phyloP scores from a whole-genome alignment of 1,139 yeast genomes.

The Debaryomycetaceae sp. region DNA sequence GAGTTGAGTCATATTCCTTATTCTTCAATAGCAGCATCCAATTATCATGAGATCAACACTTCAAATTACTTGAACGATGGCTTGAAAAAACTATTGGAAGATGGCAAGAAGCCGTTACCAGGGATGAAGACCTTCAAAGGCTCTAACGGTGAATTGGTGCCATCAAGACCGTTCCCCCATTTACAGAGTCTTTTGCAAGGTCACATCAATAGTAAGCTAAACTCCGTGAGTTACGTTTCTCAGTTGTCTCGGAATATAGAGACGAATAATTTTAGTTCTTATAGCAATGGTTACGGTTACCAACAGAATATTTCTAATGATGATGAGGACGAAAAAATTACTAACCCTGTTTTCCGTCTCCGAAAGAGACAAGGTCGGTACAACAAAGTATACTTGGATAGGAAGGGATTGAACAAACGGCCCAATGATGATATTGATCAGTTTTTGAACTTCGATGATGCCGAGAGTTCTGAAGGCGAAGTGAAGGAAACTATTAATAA shows the following conservation, averaged over 20 bases:
- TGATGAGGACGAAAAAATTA: slow-evolving; percentile 24
- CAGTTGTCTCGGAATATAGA: slow-evolving; percentile 44
- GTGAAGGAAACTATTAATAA: slow-evolving; percentile 18
- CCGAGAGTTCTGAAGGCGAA: slow-evolving; percentile 7
- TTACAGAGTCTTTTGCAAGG: slow-evolving; percentile 34
- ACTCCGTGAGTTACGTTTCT: slow-evolving; percentile 34
- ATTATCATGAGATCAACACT: slow-evolving; percentile 66
- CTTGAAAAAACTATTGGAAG: slow-evolving; percentile 39
- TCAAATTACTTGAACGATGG: slow-evolving; percentile 49
- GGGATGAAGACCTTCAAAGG: slow-evolving; percentile 47
- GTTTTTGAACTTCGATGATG: slow-evolving; percentile 29
- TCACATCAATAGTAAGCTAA: slow-evolving; percentile 21
- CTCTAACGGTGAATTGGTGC: slow-evolving; percentile 42
- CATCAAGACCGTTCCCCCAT: slow-evolving; percentile 43
- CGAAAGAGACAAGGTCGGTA: slow-evolving; percentile 77
- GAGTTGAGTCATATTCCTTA: slow-evolving; percentile 71
- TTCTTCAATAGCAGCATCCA: slow-evolving; percentile 71
- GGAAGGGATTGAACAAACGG: slow-evolving; percentile 44
- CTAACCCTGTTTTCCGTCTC: slow-evolving; percentile 60
- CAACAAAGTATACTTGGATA: slow-evolving; percentile 69
- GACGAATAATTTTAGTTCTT: slow-evolving; percentile 44
- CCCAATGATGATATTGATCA: slow-evolving; percentile 37
- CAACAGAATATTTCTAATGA: slow-evolving; percentile 19
- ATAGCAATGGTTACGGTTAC: slow-evolving; percentile 40
- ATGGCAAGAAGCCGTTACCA: slow-evolving; percentile 39